Percentiles rank a stretch among this genome's conserved stretches.
phyloP scores from a whole-genome alignment of 768 basidiomycete genomes.

The Boletus pseudo-olivaceus region DNA sequence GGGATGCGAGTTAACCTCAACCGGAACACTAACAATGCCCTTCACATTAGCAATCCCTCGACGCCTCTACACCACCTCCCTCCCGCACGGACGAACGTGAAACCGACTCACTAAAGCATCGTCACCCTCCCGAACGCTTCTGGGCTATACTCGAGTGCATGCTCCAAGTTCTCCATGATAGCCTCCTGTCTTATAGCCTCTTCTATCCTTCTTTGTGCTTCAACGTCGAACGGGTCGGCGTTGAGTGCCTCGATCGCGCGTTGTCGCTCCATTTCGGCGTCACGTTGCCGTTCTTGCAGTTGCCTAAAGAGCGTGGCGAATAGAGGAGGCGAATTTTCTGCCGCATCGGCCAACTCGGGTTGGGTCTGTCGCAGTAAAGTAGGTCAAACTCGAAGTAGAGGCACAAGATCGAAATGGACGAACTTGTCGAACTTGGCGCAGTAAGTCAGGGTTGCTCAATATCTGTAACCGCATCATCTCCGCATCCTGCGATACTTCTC shows the following conservation, averaged over 20 bases:
- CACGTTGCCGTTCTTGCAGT: slow-evolving; percentile 50
- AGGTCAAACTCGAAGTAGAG: neutral
- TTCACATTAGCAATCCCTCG: slow-evolving; percentile 11
- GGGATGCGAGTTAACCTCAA: slow-evolving; percentile 87
- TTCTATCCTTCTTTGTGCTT: slow-evolving; percentile 91
- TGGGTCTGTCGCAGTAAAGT: slow-evolving; percentile 50
- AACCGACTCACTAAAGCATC: slow-evolving; percentile 88
- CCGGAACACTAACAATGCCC: slow-evolving; percentile 58
- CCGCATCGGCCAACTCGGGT: slow-evolving; percentile 79
- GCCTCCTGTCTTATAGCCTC: slow-evolving; percentile 89
- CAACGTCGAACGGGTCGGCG: slow-evolving; percentile 86
- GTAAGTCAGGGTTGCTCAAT: slow-evolving; percentile 76
- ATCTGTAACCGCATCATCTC: slow-evolving; percentile 91
- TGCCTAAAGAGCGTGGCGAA: slow-evolving; percentile 75
- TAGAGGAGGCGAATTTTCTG: slow-evolving; percentile 58
- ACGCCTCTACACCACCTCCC: neutral
- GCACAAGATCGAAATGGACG: neutral
- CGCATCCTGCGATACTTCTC: slow-evolving; percentile 71
- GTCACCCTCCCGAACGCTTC: slow-evolving; percentile 92
- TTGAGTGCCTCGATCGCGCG: slow-evolving; percentile 68
- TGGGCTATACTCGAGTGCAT: slow-evolving; percentile 91
- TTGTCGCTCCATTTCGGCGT: slow-evolving; percentile 53
- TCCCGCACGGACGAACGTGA: neutral
- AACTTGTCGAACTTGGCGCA: slow-evolving; percentile 71
- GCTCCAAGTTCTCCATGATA: slow-evolving; percentile 87